A percentile compares a stretch with the other conserved stretches of the same genome.
Conservation (phyloP, 2,329 filamentous ascomycete species). For the Aureobasidium sp. region DNA sequence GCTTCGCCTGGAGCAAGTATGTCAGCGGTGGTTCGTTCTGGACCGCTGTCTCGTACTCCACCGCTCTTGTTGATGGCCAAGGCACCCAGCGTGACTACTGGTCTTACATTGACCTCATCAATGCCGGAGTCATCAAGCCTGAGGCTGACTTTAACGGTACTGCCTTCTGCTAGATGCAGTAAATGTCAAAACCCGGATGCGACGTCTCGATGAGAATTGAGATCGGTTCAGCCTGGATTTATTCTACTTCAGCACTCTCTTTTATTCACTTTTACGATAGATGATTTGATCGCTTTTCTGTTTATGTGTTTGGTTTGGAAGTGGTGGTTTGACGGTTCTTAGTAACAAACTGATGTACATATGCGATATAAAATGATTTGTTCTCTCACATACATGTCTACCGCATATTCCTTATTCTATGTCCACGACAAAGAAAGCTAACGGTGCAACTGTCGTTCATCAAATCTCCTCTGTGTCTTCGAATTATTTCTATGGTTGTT, state of each 20-base stretch:
- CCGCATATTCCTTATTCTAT: too few species aligned
- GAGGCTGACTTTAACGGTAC: constrained; percentile 15
- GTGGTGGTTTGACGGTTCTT: neutral
- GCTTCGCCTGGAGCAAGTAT: constrained; percentile 31
- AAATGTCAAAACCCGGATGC: too few species aligned
- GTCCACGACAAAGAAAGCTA: too few species aligned
- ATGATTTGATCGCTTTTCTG: neutral
- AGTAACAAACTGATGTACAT: neutral
- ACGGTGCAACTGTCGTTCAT: too few species aligned
- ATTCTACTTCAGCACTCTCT: neutral
- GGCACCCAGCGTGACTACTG: constrained; percentile 20
- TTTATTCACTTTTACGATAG: neutral
- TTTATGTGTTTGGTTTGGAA: neutral
- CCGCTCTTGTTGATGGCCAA: constrained; percentile 18
- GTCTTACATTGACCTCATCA: constrained; percentile 17
- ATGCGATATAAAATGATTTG: neutral
- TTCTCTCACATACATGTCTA: too few species aligned
- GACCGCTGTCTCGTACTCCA: constrained; percentile 16
- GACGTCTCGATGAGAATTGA: too few species aligned
- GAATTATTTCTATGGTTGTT: too few species aligned
- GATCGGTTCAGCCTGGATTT: neutral
- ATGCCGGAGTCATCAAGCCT: constrained; percentile 15
- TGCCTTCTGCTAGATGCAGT: constrained; percentile 15
- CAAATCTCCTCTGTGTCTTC: too few species aligned
- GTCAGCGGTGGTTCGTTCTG: constrained; percentile 28